Conservation (phyloP, 164 flowering plant genomes). For the Houttuynia cordata region DNA sequence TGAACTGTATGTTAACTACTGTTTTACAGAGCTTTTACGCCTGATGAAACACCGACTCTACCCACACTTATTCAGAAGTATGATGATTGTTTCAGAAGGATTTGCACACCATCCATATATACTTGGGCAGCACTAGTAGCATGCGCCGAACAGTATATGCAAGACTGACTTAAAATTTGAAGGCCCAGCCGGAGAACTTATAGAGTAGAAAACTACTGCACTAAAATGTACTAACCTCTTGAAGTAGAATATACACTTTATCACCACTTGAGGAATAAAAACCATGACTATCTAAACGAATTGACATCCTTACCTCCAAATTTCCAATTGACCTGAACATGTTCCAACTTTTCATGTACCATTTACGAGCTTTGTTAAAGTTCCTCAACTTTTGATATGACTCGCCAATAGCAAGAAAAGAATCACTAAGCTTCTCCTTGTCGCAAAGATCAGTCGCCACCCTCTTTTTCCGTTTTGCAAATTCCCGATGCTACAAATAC, state of each 20-base stretch:
- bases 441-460: conserved; percentile 71
- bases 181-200: too few species aligned
- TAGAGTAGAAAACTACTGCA: too few species aligned
- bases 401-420: conserved; percentile 72
- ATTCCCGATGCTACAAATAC: conserved; percentile 45
- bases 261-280: neutral
- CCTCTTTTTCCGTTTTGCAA: conserved; percentile 66
- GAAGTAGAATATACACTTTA: too few species aligned
- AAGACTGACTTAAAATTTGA: too few species aligned
- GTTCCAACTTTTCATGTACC: conserved; percentile 72
- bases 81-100: too few species aligned
- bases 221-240: neutral
- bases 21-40: too few species aligned
- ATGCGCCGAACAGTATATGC: too few species aligned
- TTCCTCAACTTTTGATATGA: conserved; percentile 80
- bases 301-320: conserved; percentile 55
- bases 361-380: conserved; percentile 67
- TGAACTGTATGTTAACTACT: too few species aligned
- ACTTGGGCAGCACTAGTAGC: too few species aligned
- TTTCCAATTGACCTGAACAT: conserved; percentile 59
- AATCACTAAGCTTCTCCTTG: conserved; percentile 83
- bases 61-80: too few species aligned
- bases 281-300: neutral
- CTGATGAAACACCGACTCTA: too few species aligned
- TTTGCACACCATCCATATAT: too few species aligned